Evolutionary conservation across 2,329 filamentous ascomycete species (phyloP), one percentile per base, ranked within the genome.

Genomic region (Cordyceps tenuipes): DNA sequence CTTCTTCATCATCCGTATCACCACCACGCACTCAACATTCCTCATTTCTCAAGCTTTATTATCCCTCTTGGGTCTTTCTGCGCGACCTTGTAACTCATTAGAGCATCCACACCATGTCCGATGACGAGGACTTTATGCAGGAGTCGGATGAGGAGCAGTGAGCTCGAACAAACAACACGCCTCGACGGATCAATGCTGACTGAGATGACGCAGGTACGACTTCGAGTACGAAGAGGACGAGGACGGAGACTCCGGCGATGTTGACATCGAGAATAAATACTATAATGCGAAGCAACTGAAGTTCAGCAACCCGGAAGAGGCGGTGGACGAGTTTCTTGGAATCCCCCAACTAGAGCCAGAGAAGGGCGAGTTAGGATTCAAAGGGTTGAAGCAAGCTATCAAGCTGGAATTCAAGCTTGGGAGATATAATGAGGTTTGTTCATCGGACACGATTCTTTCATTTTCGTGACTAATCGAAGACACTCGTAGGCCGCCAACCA

Each of bases 261-360:
- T 97, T 68, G 91, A 93, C 66, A 95, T 97, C 72, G 94, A 99
- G 73, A 99, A 99, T 79, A 97, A 96, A 77, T 99, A 99, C 79
- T 99, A 97, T 82, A 97, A 97, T 75, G 94, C 94, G 48, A 99
- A 99, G 76, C 93, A 97, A 77, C 86, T 96, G 71, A 99, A 97
- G 79, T 80, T 81, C 48, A 87, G 87, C 63, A 91, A 92, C 61
- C 91, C 93, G 0, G 85, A 94, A 68, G 91, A 91, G 66, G 94
- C 94, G 2, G 89, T 99, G 60, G 85, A 87, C 41, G 93, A 97
- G 72, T 99, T 99, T 68, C 77, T 97, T n/a, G 89, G 85, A 36
- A 88, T 99, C 64, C 91, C 91, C 5, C 79, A 83, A 15, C 74
- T 97, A 50, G 93, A 99, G 73, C 76, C 86, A 58, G 91, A 96